Base-by-base conservation (phyloP, 2,329 filamentous ascomycete species). In the Fusarium albidum region DNA sequence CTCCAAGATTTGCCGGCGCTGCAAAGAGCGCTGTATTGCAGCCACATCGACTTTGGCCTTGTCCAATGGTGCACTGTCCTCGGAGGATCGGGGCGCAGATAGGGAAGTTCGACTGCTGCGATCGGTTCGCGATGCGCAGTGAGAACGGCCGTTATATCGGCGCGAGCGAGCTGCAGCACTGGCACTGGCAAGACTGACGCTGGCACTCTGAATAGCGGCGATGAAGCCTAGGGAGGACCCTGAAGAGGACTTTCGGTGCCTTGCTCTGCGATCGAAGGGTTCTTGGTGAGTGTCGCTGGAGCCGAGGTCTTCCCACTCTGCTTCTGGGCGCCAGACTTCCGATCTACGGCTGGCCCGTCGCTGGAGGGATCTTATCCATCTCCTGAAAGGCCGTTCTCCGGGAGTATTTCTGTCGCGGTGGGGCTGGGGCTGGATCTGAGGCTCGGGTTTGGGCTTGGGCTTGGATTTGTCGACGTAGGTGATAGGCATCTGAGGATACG, bases 191-290 rank as follows among this genome's bases (percentile, higher is more conserved):
- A 93, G 77, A 54, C 92, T 96, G 55, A 91, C 80, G 53, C 89
- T 93, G 45, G 90, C 89, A 57, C 91, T 95, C 69, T 89, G 92
- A 63, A 96, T 82, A 13, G 85, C 88, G n/a, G 87, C 85, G 32
- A 97, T 85, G 67, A 93, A 92, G 3, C 84, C 89, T 54, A 91
- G 86, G 0, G 92, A 96, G 7, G 90, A 91, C 2, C 82, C 82
- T 11, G 90, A 90, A 3, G 88, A 89, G 8, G 84, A 85, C 49
- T 85, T 81, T 52, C 82, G 79, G 63, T 82, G 80, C 63, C 52
- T 49, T 8, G 52, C 33, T 57, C 45, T 62, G 33, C 49, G 50
- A 37, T 33, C 40, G n/a, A 55, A 25, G 27, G 49, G 41, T 39
- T 18, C 45, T 26, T 43, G 44, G n/a, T 46, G 40, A 31, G 46